Conservation (phyloP, 2,329 filamentous ascomycete genomes). For the Didymella glomerata region DNA sequence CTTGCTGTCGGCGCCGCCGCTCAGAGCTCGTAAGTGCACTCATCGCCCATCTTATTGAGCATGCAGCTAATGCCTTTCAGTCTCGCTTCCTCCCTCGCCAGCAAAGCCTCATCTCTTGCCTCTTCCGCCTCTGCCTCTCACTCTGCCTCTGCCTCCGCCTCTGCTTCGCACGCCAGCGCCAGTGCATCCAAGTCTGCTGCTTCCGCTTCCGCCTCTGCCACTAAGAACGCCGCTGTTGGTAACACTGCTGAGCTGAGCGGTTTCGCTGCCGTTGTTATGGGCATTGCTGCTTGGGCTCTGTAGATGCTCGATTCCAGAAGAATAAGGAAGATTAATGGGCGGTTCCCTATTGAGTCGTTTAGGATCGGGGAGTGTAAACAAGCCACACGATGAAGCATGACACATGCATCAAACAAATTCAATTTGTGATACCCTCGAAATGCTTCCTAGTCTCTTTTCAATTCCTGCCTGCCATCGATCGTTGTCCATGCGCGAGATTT, state of each 20-base stretch:
- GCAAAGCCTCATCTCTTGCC: constrained; percentile 1
- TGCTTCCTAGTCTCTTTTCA: not conserved
- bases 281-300: constrained; percentile 27
- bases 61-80: not conserved
- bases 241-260: constrained; percentile 18
- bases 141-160: not conserved
- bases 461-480: not conserved
- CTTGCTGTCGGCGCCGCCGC: constrained; percentile 14
- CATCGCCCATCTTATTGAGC: not conserved
- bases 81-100: not conserved
- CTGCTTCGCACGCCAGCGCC: constrained; percentile 7
- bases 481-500: not conserved
- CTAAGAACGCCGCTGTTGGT: constrained; percentile 16
- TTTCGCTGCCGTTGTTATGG: constrained; percentile 24
- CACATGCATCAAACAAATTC: not conserved
- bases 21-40: constrained; percentile 16
- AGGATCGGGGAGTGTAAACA: not conserved
- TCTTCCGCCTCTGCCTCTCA: constrained; percentile 6
- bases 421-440: not conserved
- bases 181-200: constrained; percentile 15
- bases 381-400: not conserved
- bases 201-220: constrained; percentile 13
- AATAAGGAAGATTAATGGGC: not conserved
- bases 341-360: not conserved
- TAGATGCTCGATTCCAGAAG: constrained; percentile 5